Evolutionary conservation across 345 rosid species (phyloP), one percentile per base, ranked within the genome.

Genomic region (Xanthoceras sorbifolium): DNA sequence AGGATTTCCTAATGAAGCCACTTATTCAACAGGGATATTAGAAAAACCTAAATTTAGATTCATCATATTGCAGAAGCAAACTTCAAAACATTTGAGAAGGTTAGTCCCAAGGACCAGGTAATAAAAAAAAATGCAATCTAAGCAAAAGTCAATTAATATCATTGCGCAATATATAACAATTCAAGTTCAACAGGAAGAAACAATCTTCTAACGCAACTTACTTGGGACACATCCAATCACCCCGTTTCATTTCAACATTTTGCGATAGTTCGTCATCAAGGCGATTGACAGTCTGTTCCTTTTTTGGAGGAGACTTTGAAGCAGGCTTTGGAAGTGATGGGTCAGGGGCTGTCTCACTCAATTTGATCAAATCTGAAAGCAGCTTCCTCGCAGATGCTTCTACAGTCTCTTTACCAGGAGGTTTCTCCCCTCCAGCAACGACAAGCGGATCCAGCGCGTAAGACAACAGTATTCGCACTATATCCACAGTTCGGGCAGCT

Each of bases 181-280:
- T 34, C 63, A 64, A 32, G 9, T 64, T 74, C 10, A 12, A n/a
- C 4, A 44, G 26, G 25, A 32, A 69, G 20, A 26, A 78, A 44
- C 20, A 69, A 73, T 20, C 42, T 50, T 69, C 72, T 40, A 34
- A 44, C 10, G 28, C 40, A 48, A 87, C 98, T 91, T 91, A 92
- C 97, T 86, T 90, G 67, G 90, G 84, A 84, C 98, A 92, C 71
- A 87, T 86, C 97, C 98, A 94, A 75, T 89, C 97, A 29, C 94
- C 88, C 69, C 83, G 83, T 83, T 83, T 90, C 90, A 84, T 90
- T 77, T 88, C 91, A 73, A 85, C 81, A 81, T 90, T 76, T 22
- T 65, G 65, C 69, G 81, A 77, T 78, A 60, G 20, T 60, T 71
- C 78, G 46, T 76, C 86, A 8, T 69, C 80, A 74, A 73, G 29